Conservation (phyloP, 1,139 yeast species). For the Yamadazyma sp. region DNA sequence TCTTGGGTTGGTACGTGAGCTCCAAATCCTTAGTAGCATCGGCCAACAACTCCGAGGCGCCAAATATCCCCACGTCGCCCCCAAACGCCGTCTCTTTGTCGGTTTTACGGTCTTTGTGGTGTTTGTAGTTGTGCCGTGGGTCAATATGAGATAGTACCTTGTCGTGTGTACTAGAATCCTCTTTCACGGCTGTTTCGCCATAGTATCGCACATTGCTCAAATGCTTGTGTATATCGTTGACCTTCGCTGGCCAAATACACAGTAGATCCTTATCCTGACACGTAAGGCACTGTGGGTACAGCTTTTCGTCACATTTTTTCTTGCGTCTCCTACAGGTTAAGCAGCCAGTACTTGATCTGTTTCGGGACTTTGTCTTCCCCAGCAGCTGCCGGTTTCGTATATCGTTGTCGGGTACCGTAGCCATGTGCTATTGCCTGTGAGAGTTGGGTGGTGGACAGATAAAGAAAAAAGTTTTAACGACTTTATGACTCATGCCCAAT, state of each 20-base stretch:
- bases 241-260: constrained; percentile 36
- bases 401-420: background rate
- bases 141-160: too few relatives aligned
- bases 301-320: constrained; percentile 42
- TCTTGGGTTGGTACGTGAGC: background rate
- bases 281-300: constrained; percentile 35
- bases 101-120: too few relatives aligned
- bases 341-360: constrained; percentile 41
- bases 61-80: background rate
- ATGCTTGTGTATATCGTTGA: constrained; percentile 26
- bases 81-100: too few relatives aligned
- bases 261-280: constrained; percentile 24
- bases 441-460: background rate
- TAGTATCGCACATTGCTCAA: constrained; percentile 28
- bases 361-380: constrained; percentile 7
- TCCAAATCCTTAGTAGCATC: background rate
- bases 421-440: background rate
- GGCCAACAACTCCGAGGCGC: background rate
- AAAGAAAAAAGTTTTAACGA: constrained; percentile 3
- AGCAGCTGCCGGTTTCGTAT: constrained; percentile 9
- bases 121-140: background rate
- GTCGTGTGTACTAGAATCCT: background rate
- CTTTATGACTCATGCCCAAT: constrained; percentile 24
- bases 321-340: constrained; percentile 39
- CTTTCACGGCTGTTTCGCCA: constrained; percentile 14